These are phyloP conservation scores for Hondaea fermentalgiana DNA, from an alignment of 108 stramenopile genomes.

Conservation along the genomic window DNA sequence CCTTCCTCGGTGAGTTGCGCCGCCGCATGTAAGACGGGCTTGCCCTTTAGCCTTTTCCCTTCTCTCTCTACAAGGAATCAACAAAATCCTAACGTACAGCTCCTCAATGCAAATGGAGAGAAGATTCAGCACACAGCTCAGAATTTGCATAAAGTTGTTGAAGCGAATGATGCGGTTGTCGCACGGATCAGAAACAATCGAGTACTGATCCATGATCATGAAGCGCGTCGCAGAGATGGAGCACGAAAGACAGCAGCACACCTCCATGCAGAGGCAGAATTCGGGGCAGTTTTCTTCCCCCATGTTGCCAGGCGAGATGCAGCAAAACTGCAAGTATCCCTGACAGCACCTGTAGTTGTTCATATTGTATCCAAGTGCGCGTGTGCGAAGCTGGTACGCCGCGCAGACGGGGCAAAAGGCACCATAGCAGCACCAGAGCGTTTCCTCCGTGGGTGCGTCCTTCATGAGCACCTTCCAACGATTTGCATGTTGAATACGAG, in stretches of 20 bases:
- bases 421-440: slow-evolving; percentile 27
- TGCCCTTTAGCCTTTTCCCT: not conserved
- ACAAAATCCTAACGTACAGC: not conserved
- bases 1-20: no score
- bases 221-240: slow-evolving; percentile 23
- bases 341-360: slow-evolving; percentile 45
- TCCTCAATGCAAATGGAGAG: slow-evolving; percentile 11
- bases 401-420: slow-evolving; percentile 35
- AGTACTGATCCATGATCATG: slow-evolving; percentile 24
- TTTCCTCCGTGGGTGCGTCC: not conserved
- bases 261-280: slow-evolving; percentile 24
- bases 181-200: slow-evolving; percentile 21
- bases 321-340: slow-evolving; percentile 27
- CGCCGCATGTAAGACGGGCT: not conserved
- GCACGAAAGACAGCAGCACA: slow-evolving; percentile 16
- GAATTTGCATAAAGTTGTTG: slow-evolving; percentile 35
- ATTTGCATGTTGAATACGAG: not conserved
- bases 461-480: not conserved
- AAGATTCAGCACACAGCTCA: slow-evolving; percentile 25
- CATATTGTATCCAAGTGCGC: slow-evolving; percentile 36
- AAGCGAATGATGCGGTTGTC: slow-evolving; percentile 39
- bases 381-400: slow-evolving; percentile 33
- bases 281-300: not conserved
- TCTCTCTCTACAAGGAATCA: not conserved
- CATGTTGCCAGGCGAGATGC: not conserved